Evolutionary conservation across 2,329 filamentous ascomycete species (phyloP).

Genomic region (Aspergillus sp.): DNA sequence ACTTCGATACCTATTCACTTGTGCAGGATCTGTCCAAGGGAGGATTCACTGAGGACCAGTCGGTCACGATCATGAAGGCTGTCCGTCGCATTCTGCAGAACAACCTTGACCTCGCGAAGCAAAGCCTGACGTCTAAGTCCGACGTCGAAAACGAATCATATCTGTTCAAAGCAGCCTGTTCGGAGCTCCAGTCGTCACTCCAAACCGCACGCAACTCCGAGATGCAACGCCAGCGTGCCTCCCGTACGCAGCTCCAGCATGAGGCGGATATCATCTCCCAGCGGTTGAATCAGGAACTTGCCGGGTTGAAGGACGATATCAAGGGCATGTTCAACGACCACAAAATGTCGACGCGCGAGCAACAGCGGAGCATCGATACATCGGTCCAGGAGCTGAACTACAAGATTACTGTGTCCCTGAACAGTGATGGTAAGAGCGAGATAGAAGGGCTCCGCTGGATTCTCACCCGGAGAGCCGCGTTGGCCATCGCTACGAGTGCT

Average conservation of each 20-base stretch:
- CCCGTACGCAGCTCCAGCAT: constrained; percentile 83
- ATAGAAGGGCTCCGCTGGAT: constrained; percentile 92
- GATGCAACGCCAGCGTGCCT: constrained; percentile 77
- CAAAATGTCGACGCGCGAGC: constrained; percentile 84
- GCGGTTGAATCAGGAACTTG: constrained; percentile 76
- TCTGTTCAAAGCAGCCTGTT: constrained; percentile 89
- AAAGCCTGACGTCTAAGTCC: constrained; percentile 79
- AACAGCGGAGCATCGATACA: constrained; percentile 81
- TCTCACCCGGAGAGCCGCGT: constrained; percentile 61
- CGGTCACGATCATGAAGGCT: constrained; percentile 87
- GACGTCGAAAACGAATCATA: constrained; percentile 95
- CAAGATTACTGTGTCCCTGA: constrained; percentile 87
- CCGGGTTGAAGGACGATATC: constrained; percentile 82
- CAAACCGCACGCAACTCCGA: constrained; percentile 71
- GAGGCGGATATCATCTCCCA: constrained; percentile 92
- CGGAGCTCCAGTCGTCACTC: constrained; percentile 84
- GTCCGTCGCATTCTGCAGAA: constrained; percentile 72
- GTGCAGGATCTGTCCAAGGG: constrained; percentile 73
- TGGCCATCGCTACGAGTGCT: constrained; percentile 54
- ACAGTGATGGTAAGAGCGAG: constrained; percentile 85
- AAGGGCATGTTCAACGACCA: constrained; percentile 95
- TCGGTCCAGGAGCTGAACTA: constrained; percentile 94
- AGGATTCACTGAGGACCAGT: constrained; percentile 71
- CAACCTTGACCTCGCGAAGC: constrained; percentile 77
- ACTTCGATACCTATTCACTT: constrained; percentile 91